phyloP scores from a whole-genome alignment of 306 rosid species.

The Rosa lucieae region DNA sequence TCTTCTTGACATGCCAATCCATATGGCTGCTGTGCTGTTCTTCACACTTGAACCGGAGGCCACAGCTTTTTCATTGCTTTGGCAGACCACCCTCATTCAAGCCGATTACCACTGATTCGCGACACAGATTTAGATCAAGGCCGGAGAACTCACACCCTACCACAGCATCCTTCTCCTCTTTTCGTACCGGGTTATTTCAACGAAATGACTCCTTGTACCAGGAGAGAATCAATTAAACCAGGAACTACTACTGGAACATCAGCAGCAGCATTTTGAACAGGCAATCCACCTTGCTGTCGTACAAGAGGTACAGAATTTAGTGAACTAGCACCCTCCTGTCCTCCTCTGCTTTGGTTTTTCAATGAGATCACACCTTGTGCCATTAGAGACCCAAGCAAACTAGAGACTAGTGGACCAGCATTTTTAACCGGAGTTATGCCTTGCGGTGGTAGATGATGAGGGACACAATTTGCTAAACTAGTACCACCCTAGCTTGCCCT shows the following conservation, averaged over 20 bases:
- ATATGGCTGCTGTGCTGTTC: too few species aligned
- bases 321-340: not conserved
- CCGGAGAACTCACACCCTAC: too few species aligned
- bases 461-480: conserved; percentile 37
- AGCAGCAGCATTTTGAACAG: too few species aligned
- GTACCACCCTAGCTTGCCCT: conserved; percentile 36
- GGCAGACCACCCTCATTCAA: too few species aligned
- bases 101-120: too few species aligned
- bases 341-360: conserved; percentile 23
- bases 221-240: not conserved
- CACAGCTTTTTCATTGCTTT: too few species aligned
- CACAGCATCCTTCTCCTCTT: too few species aligned
- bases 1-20: conserved; percentile 62
- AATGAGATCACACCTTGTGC: conserved; percentile 83
- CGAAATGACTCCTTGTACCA: too few species aligned
- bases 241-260: not conserved
- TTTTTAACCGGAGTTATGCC: conserved; percentile 38
- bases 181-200: too few species aligned
- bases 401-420: conserved; percentile 44
- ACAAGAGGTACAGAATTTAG: not conserved
- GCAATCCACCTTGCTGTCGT: too few species aligned
- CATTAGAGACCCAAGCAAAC: conserved; percentile 68
- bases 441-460: conserved; percentile 57
- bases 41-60: too few species aligned
- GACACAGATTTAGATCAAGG: too few species aligned